Percentiles rank a stretch among this genome's conserved stretches.
phyloP scores from a whole-genome alignment of 2,329 filamentous ascomycete species.

The Aspergillus chevalieri region DNA sequence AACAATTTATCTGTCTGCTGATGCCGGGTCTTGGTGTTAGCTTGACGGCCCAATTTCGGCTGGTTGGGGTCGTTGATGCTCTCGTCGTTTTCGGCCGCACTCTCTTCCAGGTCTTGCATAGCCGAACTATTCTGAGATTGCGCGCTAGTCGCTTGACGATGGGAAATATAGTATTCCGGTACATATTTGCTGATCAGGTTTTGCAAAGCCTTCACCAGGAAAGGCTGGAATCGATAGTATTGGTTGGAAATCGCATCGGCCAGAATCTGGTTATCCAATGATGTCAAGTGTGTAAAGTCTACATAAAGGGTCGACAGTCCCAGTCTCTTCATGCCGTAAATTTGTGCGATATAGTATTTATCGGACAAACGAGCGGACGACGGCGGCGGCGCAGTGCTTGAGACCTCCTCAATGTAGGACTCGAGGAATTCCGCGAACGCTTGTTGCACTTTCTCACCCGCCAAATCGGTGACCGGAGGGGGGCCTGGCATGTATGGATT shows the following conservation, averaged over 20 bases:
- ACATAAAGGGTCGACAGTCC: constrained; percentile 61
- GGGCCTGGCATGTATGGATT: constrained; percentile 49
- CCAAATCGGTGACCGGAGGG: constrained; percentile 54
- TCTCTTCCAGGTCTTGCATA: constrained; percentile 52
- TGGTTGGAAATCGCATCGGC: constrained; percentile 81
- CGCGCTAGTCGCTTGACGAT: constrained; percentile 69
- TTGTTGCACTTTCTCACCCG: constrained; percentile 56
- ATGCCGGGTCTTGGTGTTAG: constrained; percentile 67
- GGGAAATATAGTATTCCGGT: constrained; percentile 86
- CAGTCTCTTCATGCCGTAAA: constrained; percentile 57
- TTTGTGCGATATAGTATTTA: constrained; percentile 63
- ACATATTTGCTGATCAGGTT: constrained; percentile 93
- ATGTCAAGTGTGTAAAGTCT: constrained; percentile 69
- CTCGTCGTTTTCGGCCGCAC: constrained; percentile 51
- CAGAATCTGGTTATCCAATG: constrained; percentile 70
- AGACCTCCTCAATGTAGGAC: constrained; percentile 52
- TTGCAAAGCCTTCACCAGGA: constrained; percentile 80
- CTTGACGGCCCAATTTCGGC: constrained; percentile 47
- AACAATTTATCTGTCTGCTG: constrained; percentile 98
- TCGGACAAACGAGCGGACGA: constrained; percentile 52
- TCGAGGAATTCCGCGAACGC: constrained; percentile 61
- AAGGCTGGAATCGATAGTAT: constrained; percentile 93
- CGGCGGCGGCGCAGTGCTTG: constrained; percentile 48
- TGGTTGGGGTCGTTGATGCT: too few relatives aligned
- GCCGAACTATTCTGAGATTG: constrained; percentile 65